Conservation (phyloP, 768 basidiomycete genomes). For the Boletus patriciae region DNA sequence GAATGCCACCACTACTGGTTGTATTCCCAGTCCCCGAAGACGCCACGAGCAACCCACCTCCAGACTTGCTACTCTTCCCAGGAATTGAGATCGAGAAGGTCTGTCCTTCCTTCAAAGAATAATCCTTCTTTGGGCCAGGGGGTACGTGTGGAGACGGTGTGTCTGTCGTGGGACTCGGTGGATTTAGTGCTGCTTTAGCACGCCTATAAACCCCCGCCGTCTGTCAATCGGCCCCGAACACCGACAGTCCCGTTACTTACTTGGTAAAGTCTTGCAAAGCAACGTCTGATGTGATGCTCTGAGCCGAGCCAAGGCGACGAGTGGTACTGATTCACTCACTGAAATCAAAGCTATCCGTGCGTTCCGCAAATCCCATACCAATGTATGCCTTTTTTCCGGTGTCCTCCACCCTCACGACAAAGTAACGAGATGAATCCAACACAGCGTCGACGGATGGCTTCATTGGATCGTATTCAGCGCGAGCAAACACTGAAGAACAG, state of each 20-base stretch:
- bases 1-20: conserved; percentile 44
- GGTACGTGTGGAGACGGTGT: conserved; percentile 68
- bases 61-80: conserved; percentile 55
- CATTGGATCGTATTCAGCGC: conserved; percentile 73
- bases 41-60: conserved; percentile 39
- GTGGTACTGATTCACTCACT: conserved; percentile 50
- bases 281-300: conserved; percentile 53
- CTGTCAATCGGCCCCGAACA: conserved; percentile 1
- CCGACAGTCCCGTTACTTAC: conserved; percentile 35
- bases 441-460: conserved; percentile 93
- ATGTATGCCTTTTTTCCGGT: conserved; percentile 86
- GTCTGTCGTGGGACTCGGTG: conserved; percentile 42
- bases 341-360: conserved; percentile 89
- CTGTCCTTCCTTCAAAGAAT: conserved; percentile 91
- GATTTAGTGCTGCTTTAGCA: conserved; percentile 61
- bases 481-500: conserved; percentile 73
- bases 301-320: conserved; percentile 1
- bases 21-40: conserved; percentile 30
- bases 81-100: conserved; percentile 92
- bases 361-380: conserved; percentile 89
- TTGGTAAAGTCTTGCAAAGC: conserved; percentile 86
- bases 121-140: conserved; percentile 85
- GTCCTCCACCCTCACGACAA: conserved; percentile 90
- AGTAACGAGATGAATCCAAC: conserved; percentile 92
- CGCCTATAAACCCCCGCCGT: conserved; percentile 42